A percentile compares a stretch with the other conserved stretches of the same genome.
Conservation (phyloP, 73 alveolate species). For the Symbiodinium natans region DNA sequence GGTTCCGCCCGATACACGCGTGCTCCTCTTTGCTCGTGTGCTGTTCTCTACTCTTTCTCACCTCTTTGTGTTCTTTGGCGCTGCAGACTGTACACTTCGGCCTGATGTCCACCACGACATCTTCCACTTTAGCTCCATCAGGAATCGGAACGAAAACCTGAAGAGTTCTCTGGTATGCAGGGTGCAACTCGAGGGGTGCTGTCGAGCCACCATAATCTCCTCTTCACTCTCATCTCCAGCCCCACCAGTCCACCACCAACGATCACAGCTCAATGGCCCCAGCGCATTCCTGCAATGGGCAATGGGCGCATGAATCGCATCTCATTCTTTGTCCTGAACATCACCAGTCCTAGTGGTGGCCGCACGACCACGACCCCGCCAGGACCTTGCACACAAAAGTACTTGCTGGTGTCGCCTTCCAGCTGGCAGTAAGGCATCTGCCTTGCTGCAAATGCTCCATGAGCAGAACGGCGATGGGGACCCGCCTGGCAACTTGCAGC, state of each 20-base stretch:
- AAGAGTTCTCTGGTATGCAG: too few relatives aligned
- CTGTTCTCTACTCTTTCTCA: too few relatives aligned
- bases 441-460: neutral
- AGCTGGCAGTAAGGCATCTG: neutral
- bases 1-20: too few relatives aligned
- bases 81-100: too few relatives aligned
- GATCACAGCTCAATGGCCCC: neutral
- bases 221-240: constrained; percentile 88
- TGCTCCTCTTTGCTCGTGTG: too few relatives aligned
- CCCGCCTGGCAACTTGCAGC: too few relatives aligned
- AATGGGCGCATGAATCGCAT: too few relatives aligned
- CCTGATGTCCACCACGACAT: constrained; percentile 75
- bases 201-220: constrained; percentile 32
- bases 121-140: constrained; percentile 18
- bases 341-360: neutral
- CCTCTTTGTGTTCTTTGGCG: too few relatives aligned
- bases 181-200: neutral
- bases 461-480: neutral
- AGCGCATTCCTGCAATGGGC: too few relatives aligned
- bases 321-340: too few relatives aligned
- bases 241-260: constrained; percentile 90
- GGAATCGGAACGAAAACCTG: constrained; percentile 77
- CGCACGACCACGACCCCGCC: neutral
- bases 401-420: too few relatives aligned
- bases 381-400: neutral